Conservation (phyloP, 148 eudicot genomes). For the Silene conica region DNA sequence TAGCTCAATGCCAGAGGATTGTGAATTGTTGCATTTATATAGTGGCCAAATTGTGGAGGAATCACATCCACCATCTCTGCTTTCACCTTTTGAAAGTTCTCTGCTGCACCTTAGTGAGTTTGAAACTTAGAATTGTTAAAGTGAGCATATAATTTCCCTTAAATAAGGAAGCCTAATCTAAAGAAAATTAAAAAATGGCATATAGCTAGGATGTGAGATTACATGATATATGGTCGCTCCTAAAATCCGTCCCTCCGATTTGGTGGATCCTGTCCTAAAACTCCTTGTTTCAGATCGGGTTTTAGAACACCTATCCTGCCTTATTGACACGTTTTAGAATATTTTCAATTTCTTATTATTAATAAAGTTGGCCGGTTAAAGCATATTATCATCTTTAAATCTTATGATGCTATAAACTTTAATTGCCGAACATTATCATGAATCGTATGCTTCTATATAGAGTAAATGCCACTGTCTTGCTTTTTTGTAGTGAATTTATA, state of each 20-base stretch:
- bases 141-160: neutral
- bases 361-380: neutral
- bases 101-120: no score
- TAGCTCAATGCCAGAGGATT: constrained; percentile 9
- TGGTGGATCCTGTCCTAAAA: no score
- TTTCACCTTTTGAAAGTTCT: no score
- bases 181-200: no score
- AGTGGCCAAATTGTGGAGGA: constrained; percentile 8
- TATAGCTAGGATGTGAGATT: no score
- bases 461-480: neutral
- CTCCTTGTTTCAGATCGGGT: no score
- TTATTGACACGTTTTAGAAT: constrained; percentile 6
- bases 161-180: no score
- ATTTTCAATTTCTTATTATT: neutral
- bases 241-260: no score
- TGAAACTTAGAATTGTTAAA: neutral
- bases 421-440: no score
- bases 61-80: neutral
- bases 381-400: constrained; percentile 12
- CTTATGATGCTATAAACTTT: constrained; percentile 1
- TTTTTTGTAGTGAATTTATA: neutral
- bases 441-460: neutral
- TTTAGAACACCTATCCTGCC: neutral
- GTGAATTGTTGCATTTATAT: constrained; percentile 16
- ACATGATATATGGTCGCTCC: no score